Percentiles rank a stretch among this genome's conserved stretches.
phyloP scores from a whole-genome alignment of 2,329 filamentous ascomycete species.

The Lasiodiplodia citricola region DNA sequence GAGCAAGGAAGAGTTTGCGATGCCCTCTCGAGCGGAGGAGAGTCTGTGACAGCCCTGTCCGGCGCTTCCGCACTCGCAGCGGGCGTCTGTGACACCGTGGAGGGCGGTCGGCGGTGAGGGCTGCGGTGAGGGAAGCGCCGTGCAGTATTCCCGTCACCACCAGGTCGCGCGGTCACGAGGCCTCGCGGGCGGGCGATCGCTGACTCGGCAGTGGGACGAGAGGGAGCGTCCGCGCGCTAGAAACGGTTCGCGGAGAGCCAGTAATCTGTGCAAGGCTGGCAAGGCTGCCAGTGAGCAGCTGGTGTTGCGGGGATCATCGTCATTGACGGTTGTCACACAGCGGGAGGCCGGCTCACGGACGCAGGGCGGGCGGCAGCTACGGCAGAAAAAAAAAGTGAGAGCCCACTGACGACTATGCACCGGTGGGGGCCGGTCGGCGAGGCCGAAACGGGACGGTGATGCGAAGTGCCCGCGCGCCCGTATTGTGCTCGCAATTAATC shows the following conservation, averaged over 20 bases:
- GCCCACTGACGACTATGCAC: neutral
- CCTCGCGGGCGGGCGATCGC: conserved; percentile 3
- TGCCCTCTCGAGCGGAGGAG: neutral
- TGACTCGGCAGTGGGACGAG: neutral
- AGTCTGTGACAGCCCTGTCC: conserved; percentile 21
- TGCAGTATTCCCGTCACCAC: neutral
- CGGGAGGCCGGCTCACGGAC: conserved; percentile 13
- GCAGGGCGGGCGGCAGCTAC: neutral
- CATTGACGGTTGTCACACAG: neutral
- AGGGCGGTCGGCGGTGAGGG: conserved; percentile 15
- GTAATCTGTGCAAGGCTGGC: conserved; percentile 16
- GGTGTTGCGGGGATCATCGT: conserved; percentile 23
- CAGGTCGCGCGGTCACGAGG: conserved; percentile 18
- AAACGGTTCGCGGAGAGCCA: neutral
- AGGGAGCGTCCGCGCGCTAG: neutral
- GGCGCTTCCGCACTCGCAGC: conserved; percentile 20
- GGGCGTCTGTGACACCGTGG: conserved; percentile 14
- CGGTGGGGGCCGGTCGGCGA: conserved; percentile 17
- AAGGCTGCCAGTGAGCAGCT: neutral
- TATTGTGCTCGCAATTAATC: conserved; percentile 5
- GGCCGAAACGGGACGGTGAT: conserved; percentile 9
- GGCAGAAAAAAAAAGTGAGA: conserved; percentile 17
- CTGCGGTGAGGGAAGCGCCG: conserved; percentile 20
- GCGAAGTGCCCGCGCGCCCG: conserved; percentile 9
- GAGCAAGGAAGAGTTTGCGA: neutral